A percentile compares a stretch with the other conserved stretches of the same genome.
Evolutionary conservation across 2,329 filamentous ascomycete genomes (phyloP).

Genomic region (Neopestalotiopsis rosae): DNA sequence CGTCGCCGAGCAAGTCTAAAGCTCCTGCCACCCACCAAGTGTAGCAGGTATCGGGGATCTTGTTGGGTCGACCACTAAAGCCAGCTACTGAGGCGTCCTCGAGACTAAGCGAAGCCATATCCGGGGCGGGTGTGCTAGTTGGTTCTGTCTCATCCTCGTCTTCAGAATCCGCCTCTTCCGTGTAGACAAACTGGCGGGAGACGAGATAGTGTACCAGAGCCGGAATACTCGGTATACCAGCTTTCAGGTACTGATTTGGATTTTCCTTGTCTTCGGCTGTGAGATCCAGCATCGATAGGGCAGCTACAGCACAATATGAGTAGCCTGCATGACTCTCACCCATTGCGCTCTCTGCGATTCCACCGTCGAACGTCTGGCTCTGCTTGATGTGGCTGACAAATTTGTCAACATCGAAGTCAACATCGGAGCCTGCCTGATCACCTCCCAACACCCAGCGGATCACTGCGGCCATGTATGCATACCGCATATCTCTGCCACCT

Average conservation of each 20-base stretch:
- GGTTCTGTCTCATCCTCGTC: slow-evolving; percentile 42
- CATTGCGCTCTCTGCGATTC: slow-evolving; percentile 77
- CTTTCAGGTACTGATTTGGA: slow-evolving; percentile 39
- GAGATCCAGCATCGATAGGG: slow-evolving; percentile 76
- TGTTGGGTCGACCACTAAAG: slow-evolving; percentile 91
- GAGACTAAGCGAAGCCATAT: slow-evolving; percentile 41
- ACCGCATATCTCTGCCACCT: slow-evolving; percentile 84
- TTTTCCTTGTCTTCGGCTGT: slow-evolving; percentile 40
- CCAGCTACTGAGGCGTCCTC: slow-evolving; percentile 52
- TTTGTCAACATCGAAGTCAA: slow-evolving; percentile 76
- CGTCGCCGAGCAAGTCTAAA: slow-evolving; percentile 42
- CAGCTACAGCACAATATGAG: slow-evolving; percentile 85
- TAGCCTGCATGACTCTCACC: slow-evolving; percentile 91
- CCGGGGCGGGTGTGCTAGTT: slow-evolving; percentile 36
- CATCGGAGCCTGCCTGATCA: slow-evolving; percentile 58
- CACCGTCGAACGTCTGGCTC: slow-evolving; percentile 83
- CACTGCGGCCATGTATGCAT: slow-evolving; percentile 83
- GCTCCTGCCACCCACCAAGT: slow-evolving; percentile 87
- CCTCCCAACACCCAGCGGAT: slow-evolving; percentile 84
- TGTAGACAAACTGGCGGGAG: slow-evolving; percentile 67
- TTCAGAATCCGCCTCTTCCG: slow-evolving; percentile 48
- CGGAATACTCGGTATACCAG: slow-evolving; percentile 45
- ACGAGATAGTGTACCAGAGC: slow-evolving; percentile 60
- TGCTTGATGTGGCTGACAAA: slow-evolving; percentile 74
- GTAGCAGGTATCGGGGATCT: slow-evolving; percentile 94